Conservation (phyloP, 768 basidiomycete genomes). For the Auriscalpium microsporum region DNA sequence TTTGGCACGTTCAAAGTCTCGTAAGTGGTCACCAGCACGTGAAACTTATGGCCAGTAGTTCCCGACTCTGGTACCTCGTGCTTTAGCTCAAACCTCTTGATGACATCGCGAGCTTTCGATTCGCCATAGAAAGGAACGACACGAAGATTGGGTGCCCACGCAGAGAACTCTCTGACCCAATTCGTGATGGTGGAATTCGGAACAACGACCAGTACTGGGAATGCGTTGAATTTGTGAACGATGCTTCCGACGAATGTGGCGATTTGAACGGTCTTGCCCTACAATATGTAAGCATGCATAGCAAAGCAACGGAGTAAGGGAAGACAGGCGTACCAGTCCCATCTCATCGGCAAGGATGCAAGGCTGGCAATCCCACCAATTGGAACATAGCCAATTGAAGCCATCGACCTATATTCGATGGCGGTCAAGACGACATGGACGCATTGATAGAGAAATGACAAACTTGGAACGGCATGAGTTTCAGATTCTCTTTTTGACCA, state of each 20-base stretch:
- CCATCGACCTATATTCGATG: conserved; percentile 49
- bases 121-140: conserved; percentile 88
- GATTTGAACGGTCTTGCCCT: conserved; percentile 93
- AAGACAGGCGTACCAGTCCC: conserved; percentile 57
- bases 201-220: conserved; percentile 83
- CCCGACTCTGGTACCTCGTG: conserved; percentile 36
- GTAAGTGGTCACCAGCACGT: conserved; percentile 91
- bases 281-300: neutral
- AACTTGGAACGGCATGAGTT: conserved; percentile 86
- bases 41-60: conserved; percentile 57
- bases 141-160: conserved; percentile 66
- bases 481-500: conserved; percentile 54
- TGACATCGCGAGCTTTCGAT: conserved; percentile 66
- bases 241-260: conserved; percentile 73
- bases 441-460: conserved; percentile 11
- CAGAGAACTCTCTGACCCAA: conserved; percentile 91
- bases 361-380: conserved; percentile 81
- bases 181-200: conserved; percentile 95
- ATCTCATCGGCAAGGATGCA: conserved; percentile 97
- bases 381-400: conserved; percentile 77
- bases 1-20: conserved; percentile 65
- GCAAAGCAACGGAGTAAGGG: neutral
- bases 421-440: conserved; percentile 1
- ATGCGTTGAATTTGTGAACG: conserved; percentile 45
- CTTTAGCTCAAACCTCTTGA: conserved; percentile 74